Percentiles rank a stretch among this genome's conserved stretches.
These are phyloP conservation scores for Hypoxylon rickii DNA, from an alignment of 495 filamentous ascomycete genomes.

Conservation along the genomic window DNA sequence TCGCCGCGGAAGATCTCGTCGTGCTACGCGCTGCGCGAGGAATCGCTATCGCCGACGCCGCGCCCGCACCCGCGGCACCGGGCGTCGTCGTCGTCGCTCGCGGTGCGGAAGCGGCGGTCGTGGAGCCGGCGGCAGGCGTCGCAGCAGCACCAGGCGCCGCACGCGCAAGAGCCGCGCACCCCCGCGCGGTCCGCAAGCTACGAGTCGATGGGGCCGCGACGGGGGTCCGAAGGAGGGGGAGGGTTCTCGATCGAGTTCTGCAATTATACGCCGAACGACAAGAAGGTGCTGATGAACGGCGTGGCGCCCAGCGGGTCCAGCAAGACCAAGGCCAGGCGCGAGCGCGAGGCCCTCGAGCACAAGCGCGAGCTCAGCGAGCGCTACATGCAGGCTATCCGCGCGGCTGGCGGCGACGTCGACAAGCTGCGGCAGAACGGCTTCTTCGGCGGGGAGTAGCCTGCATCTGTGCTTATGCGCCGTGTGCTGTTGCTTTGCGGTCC, in stretches of 20 bases:
- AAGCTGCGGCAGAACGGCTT: conserved; percentile 46
- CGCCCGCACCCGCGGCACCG: conserved; percentile 18
- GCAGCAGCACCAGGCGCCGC: not conserved
- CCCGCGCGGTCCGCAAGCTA: not conserved
- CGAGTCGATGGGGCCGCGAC: conserved; percentile 22
- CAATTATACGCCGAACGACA: conserved; percentile 88
- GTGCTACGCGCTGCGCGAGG: conserved; percentile 33
- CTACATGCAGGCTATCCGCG: conserved; percentile 71
- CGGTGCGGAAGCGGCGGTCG: conserved; percentile 35
- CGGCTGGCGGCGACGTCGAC: conserved; percentile 76
- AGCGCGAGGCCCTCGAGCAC: conserved; percentile 79
- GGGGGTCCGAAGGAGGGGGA: no score
- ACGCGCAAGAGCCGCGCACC: not conserved
- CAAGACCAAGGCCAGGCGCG: conserved; percentile 90
- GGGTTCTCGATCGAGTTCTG: conserved; percentile 75
- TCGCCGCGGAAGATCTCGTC: conserved; percentile 45
- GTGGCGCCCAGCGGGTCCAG: conserved; percentile 89
- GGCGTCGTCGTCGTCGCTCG: conserved; percentile 21
- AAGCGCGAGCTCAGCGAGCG: conserved; percentile 74
- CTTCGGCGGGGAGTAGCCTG: conserved; percentile 18
- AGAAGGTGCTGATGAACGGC: conserved; percentile 78
- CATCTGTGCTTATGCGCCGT: no score
- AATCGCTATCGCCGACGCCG: conserved; percentile 21
- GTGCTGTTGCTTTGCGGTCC: no score
- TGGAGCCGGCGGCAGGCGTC: conserved; percentile 18